Evolutionary conservation across 164 flowering plant genomes (phyloP).

Genomic region (Chimonanthus praecox): DNA sequence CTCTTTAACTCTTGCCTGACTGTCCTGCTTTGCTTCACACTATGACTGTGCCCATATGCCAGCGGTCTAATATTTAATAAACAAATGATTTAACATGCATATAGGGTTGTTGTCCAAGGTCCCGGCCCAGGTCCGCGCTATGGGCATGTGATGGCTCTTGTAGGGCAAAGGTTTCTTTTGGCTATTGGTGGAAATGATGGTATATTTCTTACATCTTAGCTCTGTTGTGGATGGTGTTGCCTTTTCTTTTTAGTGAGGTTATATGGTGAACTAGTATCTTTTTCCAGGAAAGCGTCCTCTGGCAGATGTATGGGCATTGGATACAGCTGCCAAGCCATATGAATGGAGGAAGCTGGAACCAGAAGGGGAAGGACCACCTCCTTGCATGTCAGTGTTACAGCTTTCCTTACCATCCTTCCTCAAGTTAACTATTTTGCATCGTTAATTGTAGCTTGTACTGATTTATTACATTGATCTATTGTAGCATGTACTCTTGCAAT

Average conservation of each 20-base stretch:
- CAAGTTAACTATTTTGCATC: not conserved
- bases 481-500: not conserved
- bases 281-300: slow-evolving; percentile 86
- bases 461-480: not conserved
- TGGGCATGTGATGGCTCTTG: slow-evolving; percentile 99
- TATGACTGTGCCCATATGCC: not conserved
- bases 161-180: slow-evolving; percentile 97
- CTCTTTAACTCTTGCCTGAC: not conserved
- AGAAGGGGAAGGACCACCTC: slow-evolving; percentile 99
- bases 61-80: not conserved
- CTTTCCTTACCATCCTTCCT: not conserved
- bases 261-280: slow-evolving; percentile 6
- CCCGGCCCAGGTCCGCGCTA: slow-evolving; percentile 99
- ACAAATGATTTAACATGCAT: slow-evolving; percentile 7
- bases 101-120: slow-evolving; percentile 96
- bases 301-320: slow-evolving; percentile 99
- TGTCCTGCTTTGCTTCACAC: not conserved
- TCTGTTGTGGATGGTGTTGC: not conserved
- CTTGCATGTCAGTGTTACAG: slow-evolving; percentile 77
- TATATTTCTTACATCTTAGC: slow-evolving; percentile 13
- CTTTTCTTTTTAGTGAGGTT: not conserved
- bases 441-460: not conserved
- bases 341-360: slow-evolving; percentile 99
- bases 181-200: slow-evolving; percentile 99
- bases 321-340: slow-evolving; percentile 99